These are phyloP conservation scores for Apophysomyces ossiformis DNA, from an alignment of 371 early-diverging fungal species.

Conservation along the genomic window DNA sequence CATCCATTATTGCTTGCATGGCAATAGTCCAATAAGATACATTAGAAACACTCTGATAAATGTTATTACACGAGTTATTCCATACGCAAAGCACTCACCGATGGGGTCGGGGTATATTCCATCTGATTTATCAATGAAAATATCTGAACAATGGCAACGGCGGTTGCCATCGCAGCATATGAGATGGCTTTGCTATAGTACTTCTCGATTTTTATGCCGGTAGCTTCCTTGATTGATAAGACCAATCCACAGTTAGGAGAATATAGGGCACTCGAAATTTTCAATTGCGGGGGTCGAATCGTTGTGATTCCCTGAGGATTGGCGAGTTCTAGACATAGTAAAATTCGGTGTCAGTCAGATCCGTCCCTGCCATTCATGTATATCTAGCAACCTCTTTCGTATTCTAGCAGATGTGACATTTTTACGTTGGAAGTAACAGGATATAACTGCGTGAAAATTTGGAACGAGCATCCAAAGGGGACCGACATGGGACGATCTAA, in stretches of 20 bases:
- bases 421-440: slow-evolving; percentile 51
- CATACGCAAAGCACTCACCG: slow-evolving; percentile 44
- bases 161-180: slow-evolving; percentile 62
- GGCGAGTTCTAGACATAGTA: slow-evolving; percentile 34
- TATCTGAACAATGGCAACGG: slow-evolving; percentile 59
- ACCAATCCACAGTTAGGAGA: slow-evolving; percentile 62
- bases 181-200: slow-evolving; percentile 59
- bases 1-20: slow-evolving; percentile 73
- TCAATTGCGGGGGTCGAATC: slow-evolving; percentile 53
- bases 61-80: background rate
- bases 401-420: slow-evolving; percentile 51
- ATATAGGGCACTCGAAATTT: slow-evolving; percentile 56
- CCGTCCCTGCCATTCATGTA: background rate
- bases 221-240: slow-evolving; percentile 39
- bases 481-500: slow-evolving; percentile 43
- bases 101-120: slow-evolving; percentile 77
- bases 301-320: slow-evolving; percentile 62
- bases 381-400: slow-evolving; percentile 54
- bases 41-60: slow-evolving; percentile 62
- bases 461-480: slow-evolving; percentile 57
- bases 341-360: background rate
- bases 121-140: slow-evolving; percentile 71
- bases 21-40: slow-evolving; percentile 78
- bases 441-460: slow-evolving; percentile 62
- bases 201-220: slow-evolving; percentile 59